Base-by-base conservation (phyloP, 495 filamentous ascomycete species). In the Aspergillus asperescens region DNA sequence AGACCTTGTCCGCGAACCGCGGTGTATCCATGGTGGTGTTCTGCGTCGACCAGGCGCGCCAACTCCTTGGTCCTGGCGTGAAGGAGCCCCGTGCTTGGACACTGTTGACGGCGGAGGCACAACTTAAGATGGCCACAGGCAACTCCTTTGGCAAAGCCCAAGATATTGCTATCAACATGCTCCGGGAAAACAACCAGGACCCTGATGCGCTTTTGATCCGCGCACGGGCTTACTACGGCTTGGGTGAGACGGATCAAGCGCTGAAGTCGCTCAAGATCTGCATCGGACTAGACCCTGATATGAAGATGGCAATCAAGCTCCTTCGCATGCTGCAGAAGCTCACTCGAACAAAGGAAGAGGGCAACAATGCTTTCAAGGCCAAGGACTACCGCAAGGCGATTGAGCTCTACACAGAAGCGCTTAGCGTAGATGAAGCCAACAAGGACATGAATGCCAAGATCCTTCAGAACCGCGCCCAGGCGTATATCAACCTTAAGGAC, bases 371-470 rank as follows among this genome's bases (percentile, higher is more conserved):
- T 16, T 98, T 94, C 78, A 96, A 96, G 73, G 81, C 82, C 39
- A 87, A 84, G 52, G 79, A 84, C 47, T 91, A 81, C 70, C 82
- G 86, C 60, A 72, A 80, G 23, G 93, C 93, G 15, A 78, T 93
- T 50, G 86, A 95, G 34, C 80, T 87, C 55, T 98, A 95, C 67
- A 79, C 81, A 6, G 76, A 87, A 53, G 92, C 94, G 54, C 71
- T 98, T 39, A 85, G 88, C 55, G 81, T 98, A 18, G 93, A 98
- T 71, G 89, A 90, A 2, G 62, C 74, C 41, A 97, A 97, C 77
- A 90, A 89, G 76, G 88, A 86, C 48, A 94, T 85, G 51, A 98
- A 97, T 65, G 84, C 92, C 23, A 96, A 97, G 75, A 80, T 97
- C 45, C 78, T 92, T 37, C 88, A 94, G 66, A 98, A 98, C 71